Base-by-base conservation (phyloP, 495 filamentous ascomycete genomes). In the Rhypophila decipiens region DNA sequence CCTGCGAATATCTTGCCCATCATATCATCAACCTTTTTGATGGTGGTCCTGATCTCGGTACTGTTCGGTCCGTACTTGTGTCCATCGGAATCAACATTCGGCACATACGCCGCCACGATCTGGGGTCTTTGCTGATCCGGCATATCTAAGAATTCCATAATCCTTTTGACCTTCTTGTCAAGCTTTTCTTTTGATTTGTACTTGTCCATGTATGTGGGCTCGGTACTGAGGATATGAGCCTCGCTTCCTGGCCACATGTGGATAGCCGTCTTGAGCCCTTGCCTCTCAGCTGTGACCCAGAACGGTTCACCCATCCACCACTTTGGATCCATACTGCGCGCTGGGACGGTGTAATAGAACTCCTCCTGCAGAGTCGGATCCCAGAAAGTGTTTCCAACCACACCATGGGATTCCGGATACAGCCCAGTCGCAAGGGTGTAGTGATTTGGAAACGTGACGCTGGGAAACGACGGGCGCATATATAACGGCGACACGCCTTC, bases 171-270 rank as follows among this genome's bases (percentile, higher is more conserved):
- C 67, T 97, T 98, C 15, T 73, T 75, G 0, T 78, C 61, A 2
- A 97, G 73, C 11, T 66, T 56, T 60, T 96, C 90, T 2, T 82
- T 76, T 3, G 79, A 80, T 52, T 96, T 95, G 62, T 73, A 98
- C 50, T 80, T 82, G 64, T 98, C 93, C 33, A 96, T 57, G 61
- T 83, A 87, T 5, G 74, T 79, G 1, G 88, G 88, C 36, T 88
- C 83, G 24, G 79, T 65, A 9, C 68, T 71, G 20, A 77, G 70
- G 51, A 87, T 77, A 53, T 87, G 82, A 1, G 88, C 89, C 64
- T 97, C 94, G 17, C 85, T 90, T 2, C 94, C 93, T 0, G 94
- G 93, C 93, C 93, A 99, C 93, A 99, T 99, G 60, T 97, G 94
- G 22, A 97, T 82, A 13, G 87, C 94, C 23, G 79, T 80, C 44